Conservation (phyloP, 768 basidiomycete genomes). For the Trametopsis cervina region DNA sequence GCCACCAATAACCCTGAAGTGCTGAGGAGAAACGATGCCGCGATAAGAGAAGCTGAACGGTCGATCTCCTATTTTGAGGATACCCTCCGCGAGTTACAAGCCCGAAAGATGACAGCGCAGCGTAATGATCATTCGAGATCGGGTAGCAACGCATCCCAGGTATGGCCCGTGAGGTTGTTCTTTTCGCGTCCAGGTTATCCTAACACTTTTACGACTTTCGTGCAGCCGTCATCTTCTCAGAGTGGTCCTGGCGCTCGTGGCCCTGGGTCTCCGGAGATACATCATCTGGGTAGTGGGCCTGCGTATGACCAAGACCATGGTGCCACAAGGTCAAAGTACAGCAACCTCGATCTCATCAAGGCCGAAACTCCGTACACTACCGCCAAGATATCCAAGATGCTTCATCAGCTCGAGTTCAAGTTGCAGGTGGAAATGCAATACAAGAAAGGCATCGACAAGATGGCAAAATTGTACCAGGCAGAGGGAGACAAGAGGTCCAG, state of each 20-base stretch:
- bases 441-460: conserved; percentile 97
- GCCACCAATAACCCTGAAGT: conserved; percentile 88
- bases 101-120: conserved; percentile 59
- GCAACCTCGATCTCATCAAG: conserved; percentile 90
- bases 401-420: conserved; percentile 99
- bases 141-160: conserved; percentile 27
- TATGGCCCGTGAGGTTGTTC: too few species aligned
- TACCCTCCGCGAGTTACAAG: conserved; percentile 75
- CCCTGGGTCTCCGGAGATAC: conserved; percentile 21
- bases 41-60: conserved; percentile 82
- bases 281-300: conserved; percentile 12
- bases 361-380: conserved; percentile 96
- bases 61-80: conserved; percentile 84
- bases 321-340: conserved; percentile 55
- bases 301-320: conserved; percentile 28
- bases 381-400: conserved; percentile 94
- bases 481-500: conserved; percentile 97
- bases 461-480: conserved; percentile 92
- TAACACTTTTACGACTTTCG: not conserved
- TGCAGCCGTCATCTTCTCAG: not conserved
- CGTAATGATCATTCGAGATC: conserved; percentile 50
- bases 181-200: not conserved
- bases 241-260: conserved; percentile 14
- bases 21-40: conserved; percentile 68
- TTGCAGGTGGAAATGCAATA: conserved; percentile 97